Percentiles rank a stretch among this genome's conserved stretches.
phyloP scores from a whole-genome alignment of 176 grass and related monocot species.

The Phragmites australis region DNA sequence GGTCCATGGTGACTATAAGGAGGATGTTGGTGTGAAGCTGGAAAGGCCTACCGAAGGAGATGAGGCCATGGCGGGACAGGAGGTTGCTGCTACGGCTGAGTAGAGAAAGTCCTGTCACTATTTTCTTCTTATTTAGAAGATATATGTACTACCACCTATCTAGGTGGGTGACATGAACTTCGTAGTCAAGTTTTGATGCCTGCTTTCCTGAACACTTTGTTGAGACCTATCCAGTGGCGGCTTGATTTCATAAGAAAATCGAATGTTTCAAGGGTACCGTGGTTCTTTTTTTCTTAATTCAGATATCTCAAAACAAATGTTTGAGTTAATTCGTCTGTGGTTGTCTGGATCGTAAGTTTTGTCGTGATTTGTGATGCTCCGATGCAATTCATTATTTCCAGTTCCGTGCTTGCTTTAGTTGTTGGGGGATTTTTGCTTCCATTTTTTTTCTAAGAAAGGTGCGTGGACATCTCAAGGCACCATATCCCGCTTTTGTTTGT shows the following conservation, averaged over 20 bases:
- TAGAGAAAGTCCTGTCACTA: background rate
- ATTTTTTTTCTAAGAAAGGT: no score
- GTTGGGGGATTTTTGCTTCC: no score
- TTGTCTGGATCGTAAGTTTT: background rate
- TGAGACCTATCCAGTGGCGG: background rate
- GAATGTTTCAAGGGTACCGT: background rate
- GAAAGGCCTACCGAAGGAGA: slow-evolving; percentile 81
- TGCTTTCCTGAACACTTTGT: background rate
- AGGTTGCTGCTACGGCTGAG: slow-evolving; percentile 55
- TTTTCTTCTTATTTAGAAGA: slow-evolving; percentile 38
- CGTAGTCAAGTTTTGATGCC: slow-evolving; percentile 24
- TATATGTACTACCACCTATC: slow-evolving; percentile 28
- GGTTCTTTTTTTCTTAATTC: no score
- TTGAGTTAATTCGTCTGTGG: background rate
- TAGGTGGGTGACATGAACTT: slow-evolving; percentile 17
- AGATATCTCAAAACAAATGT: slow-evolving; percentile 11
- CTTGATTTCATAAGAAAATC: background rate
- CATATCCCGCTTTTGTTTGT: no score
- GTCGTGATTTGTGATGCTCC: background rate
- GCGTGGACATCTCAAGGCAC: no score
- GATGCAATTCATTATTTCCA: no score
- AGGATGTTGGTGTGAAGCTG: slow-evolving; percentile 76
- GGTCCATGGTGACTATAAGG: slow-evolving; percentile 92
- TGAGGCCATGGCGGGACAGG: slow-evolving; percentile 43
- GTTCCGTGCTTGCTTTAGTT: background rate